Evolutionary conservation across 1,284 basidiomycete species (phyloP), one percentile per base, ranked within the genome.

Genomic region (Takashimella koratensis): DNA sequence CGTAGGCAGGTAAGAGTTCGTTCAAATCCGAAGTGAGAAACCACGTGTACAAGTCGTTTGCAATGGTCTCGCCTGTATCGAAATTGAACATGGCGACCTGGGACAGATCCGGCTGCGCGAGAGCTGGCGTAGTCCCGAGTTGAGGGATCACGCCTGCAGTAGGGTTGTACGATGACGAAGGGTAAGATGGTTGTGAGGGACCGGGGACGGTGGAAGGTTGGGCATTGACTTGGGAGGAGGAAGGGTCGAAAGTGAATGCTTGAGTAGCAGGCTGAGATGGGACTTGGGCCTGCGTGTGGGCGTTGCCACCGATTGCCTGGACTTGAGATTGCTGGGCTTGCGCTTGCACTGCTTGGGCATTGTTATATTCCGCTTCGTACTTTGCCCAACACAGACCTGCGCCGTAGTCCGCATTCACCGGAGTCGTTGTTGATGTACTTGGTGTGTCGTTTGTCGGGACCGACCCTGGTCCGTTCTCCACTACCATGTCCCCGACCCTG

Each of bases 21-120:
- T 48, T 24, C 16, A 48, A 13, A 39, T 48, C 46, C 21, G 46
- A 23, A 39, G 46, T 39, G 13, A 48, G 22, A 13, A 48, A 23
- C 46, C 46, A 48, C 11, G 46, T 23, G 20, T 48, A 48, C 25
- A 48, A 22, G 20, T 48, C 46, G 30, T 36, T 36, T 8, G 30
- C 30, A 16, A 36, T 36, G 16, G 30, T 36, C 16, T 36, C 30
- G 8, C 30, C 30, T 16, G 30, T 36, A 36, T 36, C 30, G 16
- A 36, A 36, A 16, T 36, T 36, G 16, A 36, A 36, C 30, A 36
- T 36, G 8, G 30, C 10, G 8, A 36, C 30, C 16, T 36, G 30
- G 16, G 30, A 36, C 10, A 36, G 30, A 36, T 36, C 30, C 16
- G 30, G 30, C 16, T 8, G 30, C 30, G 30, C 10, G 8, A 36